A percentile compares a stretch with the other conserved stretches of the same genome.
Conservation (phyloP, 306 rosid species). For the Citrullus amarus region DNA sequence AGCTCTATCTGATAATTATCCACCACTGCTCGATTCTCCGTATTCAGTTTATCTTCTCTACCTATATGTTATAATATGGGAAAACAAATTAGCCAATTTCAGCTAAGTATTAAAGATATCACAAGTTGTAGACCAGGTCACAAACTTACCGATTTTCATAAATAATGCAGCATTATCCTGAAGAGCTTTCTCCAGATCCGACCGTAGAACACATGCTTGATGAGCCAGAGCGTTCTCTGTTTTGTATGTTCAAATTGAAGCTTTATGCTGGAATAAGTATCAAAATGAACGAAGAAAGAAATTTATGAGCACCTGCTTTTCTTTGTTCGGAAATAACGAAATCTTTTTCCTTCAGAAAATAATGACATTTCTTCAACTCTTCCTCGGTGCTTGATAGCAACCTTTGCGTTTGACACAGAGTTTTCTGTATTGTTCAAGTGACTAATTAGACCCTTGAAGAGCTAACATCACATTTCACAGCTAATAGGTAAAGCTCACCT, state of each 20-base stretch:
- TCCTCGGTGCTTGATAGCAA: slow-evolving; percentile 59
- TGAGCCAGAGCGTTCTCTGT: slow-evolving; percentile 84
- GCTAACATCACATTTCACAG: neutral
- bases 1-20: slow-evolving; percentile 67
- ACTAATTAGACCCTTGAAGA: neutral
- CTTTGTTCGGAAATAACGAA: slow-evolving; percentile 73
- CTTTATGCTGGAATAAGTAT: neutral
- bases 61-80: slow-evolving; percentile 24
- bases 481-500: slow-evolving; percentile 32
- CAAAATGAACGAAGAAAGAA: neutral
- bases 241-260: slow-evolving; percentile 14
- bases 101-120: neutral
- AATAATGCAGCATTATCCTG: slow-evolving; percentile 60
- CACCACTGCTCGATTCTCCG: slow-evolving; percentile 62
- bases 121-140: neutral
- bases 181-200: slow-evolving; percentile 79
- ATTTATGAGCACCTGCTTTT: slow-evolving; percentile 56
- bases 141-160: slow-evolving; percentile 58
- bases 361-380: slow-evolving; percentile 57
- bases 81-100: neutral
- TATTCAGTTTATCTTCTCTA: slow-evolving; percentile 67
- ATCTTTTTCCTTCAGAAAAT: slow-evolving; percentile 53
- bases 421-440: slow-evolving; percentile 37
- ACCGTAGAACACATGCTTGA: slow-evolving; percentile 62
- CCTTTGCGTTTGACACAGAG: slow-evolving; percentile 46